These are phyloP conservation scores for Coemansia sp. DNA, from an alignment of 192 early-diverging fungal species.

Conservation along the genomic window DNA sequence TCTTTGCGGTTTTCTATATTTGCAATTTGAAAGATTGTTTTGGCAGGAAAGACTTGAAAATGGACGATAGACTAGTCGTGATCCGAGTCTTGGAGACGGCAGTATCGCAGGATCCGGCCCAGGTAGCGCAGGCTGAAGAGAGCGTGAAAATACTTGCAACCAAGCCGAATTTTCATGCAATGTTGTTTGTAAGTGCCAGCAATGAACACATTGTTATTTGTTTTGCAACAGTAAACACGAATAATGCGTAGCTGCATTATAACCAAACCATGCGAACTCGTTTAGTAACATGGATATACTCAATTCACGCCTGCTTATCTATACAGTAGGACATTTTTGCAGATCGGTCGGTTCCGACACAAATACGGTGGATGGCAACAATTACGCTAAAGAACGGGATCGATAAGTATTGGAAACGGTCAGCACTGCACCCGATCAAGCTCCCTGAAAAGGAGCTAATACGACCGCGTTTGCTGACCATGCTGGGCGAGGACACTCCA, in stretches of 20 bases:
- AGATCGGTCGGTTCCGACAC: conserved; percentile 62
- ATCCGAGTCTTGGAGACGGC: conserved; percentile 60
- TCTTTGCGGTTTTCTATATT: neutral
- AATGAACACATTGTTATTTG: conserved; percentile 32
- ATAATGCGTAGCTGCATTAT: too few species aligned
- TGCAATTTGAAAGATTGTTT: neutral
- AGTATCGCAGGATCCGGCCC: conserved; percentile 65
- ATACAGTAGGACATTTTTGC: conserved; percentile 59
- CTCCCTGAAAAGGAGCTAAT: conserved; percentile 73
- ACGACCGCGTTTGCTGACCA: conserved; percentile 60
- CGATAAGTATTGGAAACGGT: conserved; percentile 85
- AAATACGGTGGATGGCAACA: conserved; percentile 71
- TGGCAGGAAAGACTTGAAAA: neutral
- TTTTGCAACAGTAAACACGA: neutral
- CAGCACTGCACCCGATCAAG: conserved; percentile 53
- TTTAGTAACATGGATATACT: neutral
- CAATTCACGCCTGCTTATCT: neutral
- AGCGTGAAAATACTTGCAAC: conserved; percentile 58
- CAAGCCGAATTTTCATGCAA: conserved; percentile 66
- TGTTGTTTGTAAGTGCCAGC: conserved; percentile 54
- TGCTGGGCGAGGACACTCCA: conserved; percentile 69
- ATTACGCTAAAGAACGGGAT: conserved; percentile 90
- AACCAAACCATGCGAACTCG: neutral
- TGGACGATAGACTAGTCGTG: conserved; percentile 27
- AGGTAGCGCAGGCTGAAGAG: conserved; percentile 65